phyloP scores from a whole-genome alignment of 2,329 filamentous ascomycete species.

The Apiospora saccharicola region DNA sequence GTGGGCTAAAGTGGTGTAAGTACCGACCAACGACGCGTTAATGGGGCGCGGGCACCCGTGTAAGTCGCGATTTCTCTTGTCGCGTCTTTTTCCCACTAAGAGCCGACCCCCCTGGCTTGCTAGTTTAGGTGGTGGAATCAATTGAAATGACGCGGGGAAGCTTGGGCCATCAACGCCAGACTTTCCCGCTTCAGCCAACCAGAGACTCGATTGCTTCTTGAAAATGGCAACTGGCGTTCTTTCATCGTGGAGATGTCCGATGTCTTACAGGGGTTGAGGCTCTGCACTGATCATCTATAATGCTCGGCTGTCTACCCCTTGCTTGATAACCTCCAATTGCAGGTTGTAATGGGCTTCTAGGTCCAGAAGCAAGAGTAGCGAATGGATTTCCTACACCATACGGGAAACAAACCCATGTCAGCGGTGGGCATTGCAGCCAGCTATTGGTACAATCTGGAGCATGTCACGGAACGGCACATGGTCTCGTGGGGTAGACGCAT shows the following conservation, averaged over 20 bases:
- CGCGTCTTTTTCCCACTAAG: slow-evolving; percentile 23
- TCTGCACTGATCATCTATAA: not conserved
- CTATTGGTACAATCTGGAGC: not conserved
- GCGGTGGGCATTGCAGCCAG: not conserved
- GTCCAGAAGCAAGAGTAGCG: not conserved
- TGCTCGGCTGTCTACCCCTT: not conserved
- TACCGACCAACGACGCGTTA: not conserved
- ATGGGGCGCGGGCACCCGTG: slow-evolving; percentile 13
- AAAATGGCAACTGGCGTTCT: slow-evolving; percentile 8
- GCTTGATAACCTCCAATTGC: not conserved
- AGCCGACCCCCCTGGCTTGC: not conserved
- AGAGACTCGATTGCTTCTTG: not conserved
- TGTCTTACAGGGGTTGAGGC: not conserved
- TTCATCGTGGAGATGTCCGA: not conserved
- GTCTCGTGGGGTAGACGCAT: not conserved
- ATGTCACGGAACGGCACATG: not conserved
- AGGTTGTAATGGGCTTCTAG: not conserved
- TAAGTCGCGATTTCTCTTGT: slow-evolving; percentile 27
- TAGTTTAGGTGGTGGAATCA: not conserved
- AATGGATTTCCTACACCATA: not conserved
- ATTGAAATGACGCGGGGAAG: not conserved
- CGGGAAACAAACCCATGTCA: not conserved
- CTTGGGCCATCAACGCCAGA: slow-evolving; percentile 12
- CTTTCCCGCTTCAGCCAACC: not conserved
- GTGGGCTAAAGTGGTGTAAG: slow-evolving; percentile 21